These are phyloP conservation scores for Eimeria necatrix DNA, from an alignment of 169 alveolate species.

Conservation along the genomic window DNA sequence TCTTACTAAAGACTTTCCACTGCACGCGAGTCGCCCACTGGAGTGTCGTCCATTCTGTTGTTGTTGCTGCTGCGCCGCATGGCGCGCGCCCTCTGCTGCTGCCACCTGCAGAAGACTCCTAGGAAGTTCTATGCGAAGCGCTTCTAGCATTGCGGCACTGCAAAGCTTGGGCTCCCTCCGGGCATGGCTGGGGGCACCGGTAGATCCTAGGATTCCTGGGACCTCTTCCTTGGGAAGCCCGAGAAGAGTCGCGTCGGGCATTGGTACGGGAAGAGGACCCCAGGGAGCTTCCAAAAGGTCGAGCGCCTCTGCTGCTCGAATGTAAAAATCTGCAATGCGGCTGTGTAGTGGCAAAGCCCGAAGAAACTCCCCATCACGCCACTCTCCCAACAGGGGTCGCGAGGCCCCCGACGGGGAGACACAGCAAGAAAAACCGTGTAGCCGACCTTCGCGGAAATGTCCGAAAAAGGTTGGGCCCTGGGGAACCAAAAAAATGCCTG, in stretches of 20 bases:
- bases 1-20: slow-evolving; percentile 58
- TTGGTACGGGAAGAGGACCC: slow-evolving; percentile 55
- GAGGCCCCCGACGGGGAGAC: slow-evolving; percentile 45
- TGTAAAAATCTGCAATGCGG: slow-evolving; percentile 56
- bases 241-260: slow-evolving; percentile 55
- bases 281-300: slow-evolving; percentile 58
- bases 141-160: slow-evolving; percentile 59
- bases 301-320: slow-evolving; percentile 49
- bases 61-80: neutral
- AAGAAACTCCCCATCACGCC: slow-evolving; percentile 68
- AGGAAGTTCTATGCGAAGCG: slow-evolving; percentile 69
- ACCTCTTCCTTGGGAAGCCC: slow-evolving; percentile 13
- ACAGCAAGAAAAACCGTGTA: slow-evolving; percentile 74
- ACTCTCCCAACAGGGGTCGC: slow-evolving; percentile 51
- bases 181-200: neutral
- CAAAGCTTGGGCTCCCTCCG: slow-evolving; percentile 6
- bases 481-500: slow-evolving; percentile 69
- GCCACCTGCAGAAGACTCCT: slow-evolving; percentile 60
- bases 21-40: slow-evolving; percentile 12
- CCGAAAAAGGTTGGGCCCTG: slow-evolving; percentile 68
- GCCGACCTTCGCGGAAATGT: slow-evolving; percentile 59
- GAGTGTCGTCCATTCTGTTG: neutral
- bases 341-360: slow-evolving; percentile 56
- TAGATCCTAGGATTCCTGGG: neutral
- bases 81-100: slow-evolving; percentile 31